These are phyloP conservation scores for Cryptococcus amylolentus DNA, from an alignment of 1,284 basidiomycete species.

Conservation along the genomic window DNA sequence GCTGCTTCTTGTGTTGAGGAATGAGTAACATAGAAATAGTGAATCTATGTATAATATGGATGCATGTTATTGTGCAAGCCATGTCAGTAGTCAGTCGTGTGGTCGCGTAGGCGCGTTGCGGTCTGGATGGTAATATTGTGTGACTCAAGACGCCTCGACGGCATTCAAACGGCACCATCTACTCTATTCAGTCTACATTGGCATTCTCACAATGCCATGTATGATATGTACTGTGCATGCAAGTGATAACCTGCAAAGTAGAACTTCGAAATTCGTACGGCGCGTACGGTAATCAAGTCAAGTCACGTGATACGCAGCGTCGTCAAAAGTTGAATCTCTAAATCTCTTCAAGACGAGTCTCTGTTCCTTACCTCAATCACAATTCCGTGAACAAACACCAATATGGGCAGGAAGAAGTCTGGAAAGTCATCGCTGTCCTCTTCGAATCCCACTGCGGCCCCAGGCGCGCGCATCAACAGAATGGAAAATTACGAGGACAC, in stretches of 20 bases:
- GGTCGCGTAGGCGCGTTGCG: conserved; percentile 2
- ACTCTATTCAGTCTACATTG: too few relatives aligned
- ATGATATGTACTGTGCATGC: too few relatives aligned
- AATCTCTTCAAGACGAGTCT: too few relatives aligned
- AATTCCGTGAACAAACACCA: not conserved
- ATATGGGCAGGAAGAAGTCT: conserved; percentile 17
- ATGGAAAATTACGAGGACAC: conserved; percentile 50
- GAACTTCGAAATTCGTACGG: too few relatives aligned
- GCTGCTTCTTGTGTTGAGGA: too few relatives aligned
- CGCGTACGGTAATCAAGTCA: too few relatives aligned
- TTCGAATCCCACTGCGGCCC: conserved; percentile 16
- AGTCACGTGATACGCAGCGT: not conserved
- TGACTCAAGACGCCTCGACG: too few relatives aligned
- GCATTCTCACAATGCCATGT: too few relatives aligned
- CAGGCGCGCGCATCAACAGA: conserved; percentile 34
- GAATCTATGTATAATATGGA: not conserved
- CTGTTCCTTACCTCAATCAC: not conserved
- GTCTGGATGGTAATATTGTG: too few relatives aligned
- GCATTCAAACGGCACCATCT: too few relatives aligned
- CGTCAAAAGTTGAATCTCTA: too few relatives aligned
- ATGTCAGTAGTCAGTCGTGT: not conserved
- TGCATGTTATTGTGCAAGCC: not conserved
- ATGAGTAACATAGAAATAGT: not conserved
- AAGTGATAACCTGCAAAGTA: too few relatives aligned
- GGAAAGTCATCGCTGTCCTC: conserved; percentile 9